These are phyloP conservation scores for Solanum lignicaule DNA, from an alignment of 257 asterid genomes.

Conservation along the genomic window DNA sequence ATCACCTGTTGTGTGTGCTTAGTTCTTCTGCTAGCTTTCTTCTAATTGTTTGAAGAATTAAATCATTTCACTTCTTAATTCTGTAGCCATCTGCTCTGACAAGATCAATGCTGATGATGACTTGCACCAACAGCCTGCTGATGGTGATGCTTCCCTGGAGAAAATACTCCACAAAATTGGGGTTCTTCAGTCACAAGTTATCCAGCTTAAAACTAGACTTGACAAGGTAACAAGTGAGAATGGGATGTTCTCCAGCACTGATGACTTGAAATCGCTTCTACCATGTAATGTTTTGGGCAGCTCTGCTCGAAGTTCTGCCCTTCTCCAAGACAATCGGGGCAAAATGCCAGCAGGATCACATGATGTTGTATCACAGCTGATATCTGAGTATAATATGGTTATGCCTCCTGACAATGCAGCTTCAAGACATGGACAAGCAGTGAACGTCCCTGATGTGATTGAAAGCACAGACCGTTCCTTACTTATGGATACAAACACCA, in stretches of 20 bases:
- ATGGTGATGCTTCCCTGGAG: slow-evolving; percentile 5
- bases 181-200: slow-evolving; percentile 8
- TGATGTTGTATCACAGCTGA: slow-evolving; percentile 40
- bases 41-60: not conserved
- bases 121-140: not conserved
- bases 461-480: slow-evolving; percentile 9
- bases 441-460: slow-evolving; percentile 10
- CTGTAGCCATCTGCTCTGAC: slow-evolving; percentile 14
- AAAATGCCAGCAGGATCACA: slow-evolving; percentile 28
- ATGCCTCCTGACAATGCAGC: slow-evolving; percentile 37
- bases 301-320: slow-evolving; percentile 21
- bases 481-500: slow-evolving; percentile 1
- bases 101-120: not conserved
- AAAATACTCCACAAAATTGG: slow-evolving; percentile 3
- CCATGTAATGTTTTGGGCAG: slow-evolving; percentile 16
- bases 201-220: slow-evolving; percentile 10
- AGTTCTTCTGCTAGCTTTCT: not conserved
- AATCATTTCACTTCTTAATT: not conserved
- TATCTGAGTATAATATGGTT: slow-evolving; percentile 21
- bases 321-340: slow-evolving; percentile 33
- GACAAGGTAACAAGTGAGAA: slow-evolving; percentile 11
- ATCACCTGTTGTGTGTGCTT: not conserved
- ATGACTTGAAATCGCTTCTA: slow-evolving; percentile 7
- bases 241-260: slow-evolving; percentile 3
- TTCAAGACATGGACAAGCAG: slow-evolving; percentile 19